Evolutionary conservation across 306 rosid species (phyloP), one percentile per base, ranked within the genome.

Genomic region (Castanea crenata): DNA sequence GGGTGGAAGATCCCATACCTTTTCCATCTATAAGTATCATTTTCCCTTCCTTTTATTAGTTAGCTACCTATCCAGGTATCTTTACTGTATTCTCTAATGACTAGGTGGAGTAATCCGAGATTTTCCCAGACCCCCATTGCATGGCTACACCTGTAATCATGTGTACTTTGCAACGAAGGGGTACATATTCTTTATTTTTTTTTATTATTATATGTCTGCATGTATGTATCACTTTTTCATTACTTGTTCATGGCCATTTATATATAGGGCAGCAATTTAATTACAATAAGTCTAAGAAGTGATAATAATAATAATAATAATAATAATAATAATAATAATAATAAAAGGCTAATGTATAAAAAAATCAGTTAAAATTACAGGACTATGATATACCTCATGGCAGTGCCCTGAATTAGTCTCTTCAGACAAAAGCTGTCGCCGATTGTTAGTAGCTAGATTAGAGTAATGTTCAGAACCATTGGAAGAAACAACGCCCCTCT

Each of bases 341-440:
- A 25, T 13, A 64, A 27, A 63, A 27, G 38, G 46, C 46, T 5
- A 27, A 29, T 29, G 69, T 63, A 29, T 29, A 29, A 21, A 21
- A 25, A 59, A 12, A 21, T 10, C 25, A 59, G 41, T 14, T 27
- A 29, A 27, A 29, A 21, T n/a, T 15, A n/a, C 0, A 68, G 25
- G 2, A 38, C 69, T 13, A 27, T 79, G 63, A 6, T 8, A 10
- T 81, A 86, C 96, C 90, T 79, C 52, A 27, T 12, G 76, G 81
- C 94, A 92, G 51, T 74, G 78, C 63, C 70, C 73, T 3, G 87
- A 82, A 79, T 70, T 76, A n/a, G 78, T 13, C 5, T 25, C 89
- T 3, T 72, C 46, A 69, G 94, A 84, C 51, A 91, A 69, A 82
- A 93, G 92, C 78, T 87, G 85, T 34, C 90, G 86, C 62, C 80